phyloP scores from a whole-genome alignment of 495 filamentous ascomycete genomes.

The Daldinia childiae region DNA sequence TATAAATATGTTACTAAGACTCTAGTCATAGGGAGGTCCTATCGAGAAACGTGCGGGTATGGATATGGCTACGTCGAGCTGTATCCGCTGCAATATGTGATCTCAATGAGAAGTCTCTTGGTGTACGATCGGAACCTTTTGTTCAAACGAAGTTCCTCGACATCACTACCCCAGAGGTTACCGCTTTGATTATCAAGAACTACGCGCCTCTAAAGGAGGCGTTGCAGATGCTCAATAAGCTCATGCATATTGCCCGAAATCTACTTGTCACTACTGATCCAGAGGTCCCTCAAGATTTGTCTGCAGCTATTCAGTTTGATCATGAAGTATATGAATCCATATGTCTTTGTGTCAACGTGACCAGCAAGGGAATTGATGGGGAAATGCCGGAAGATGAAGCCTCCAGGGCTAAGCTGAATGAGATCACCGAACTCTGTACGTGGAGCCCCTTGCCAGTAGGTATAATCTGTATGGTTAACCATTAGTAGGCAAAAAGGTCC shows the following conservation, averaged over 20 bases:
- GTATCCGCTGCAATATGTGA: conserved; percentile 65
- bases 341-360: conserved; percentile 84
- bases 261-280: conserved; percentile 76
- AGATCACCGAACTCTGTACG: conserved; percentile 65
- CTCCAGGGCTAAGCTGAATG: conserved; percentile 57
- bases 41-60: conserved; percentile 68
- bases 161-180: conserved; percentile 66
- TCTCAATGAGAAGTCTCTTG: conserved; percentile 68
- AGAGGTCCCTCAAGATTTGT: conserved; percentile 86
- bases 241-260: conserved; percentile 86
- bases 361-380: conserved; percentile 88
- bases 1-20: conserved; percentile 41
- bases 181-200: conserved; percentile 81
- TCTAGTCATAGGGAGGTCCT: conserved; percentile 63
- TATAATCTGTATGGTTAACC: conserved; percentile 36
- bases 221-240: conserved; percentile 82
- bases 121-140: conserved; percentile 51
- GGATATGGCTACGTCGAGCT: conserved; percentile 68
- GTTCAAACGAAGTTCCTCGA: conserved; percentile 57
- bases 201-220: conserved; percentile 79
- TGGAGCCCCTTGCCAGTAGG: neutral
- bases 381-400: conserved; percentile 75
- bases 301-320: conserved; percentile 79
- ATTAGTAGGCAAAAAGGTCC: conserved; percentile 77
- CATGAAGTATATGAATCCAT: conserved; percentile 84